Evolutionary conservation across 2,329 filamentous ascomycete species (phyloP).

Genomic region (Aspergillus brunneoviolaceus): DNA sequence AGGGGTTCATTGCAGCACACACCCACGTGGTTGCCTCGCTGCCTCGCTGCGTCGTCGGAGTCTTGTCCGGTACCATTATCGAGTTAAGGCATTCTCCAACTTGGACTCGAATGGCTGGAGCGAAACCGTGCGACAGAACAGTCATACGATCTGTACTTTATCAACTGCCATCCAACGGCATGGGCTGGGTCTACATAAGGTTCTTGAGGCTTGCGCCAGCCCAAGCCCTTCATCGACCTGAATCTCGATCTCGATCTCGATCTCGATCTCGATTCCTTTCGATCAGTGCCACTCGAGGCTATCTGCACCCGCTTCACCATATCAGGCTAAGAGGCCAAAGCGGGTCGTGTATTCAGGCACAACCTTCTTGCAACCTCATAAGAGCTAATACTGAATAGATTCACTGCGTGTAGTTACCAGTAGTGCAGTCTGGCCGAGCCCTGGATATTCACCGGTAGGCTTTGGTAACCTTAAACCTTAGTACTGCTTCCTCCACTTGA

Average conservation of each 20-base stretch:
- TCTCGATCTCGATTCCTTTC: background rate
- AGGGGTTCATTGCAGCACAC: background rate
- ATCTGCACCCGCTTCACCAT: background rate
- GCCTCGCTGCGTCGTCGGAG: background rate
- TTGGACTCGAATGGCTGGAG: background rate
- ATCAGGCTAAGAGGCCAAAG: background rate
- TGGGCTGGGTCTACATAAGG: slow-evolving; percentile 17
- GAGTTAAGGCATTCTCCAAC: background rate
- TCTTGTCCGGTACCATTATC: background rate
- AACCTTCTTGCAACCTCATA: background rate
- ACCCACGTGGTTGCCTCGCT: background rate
- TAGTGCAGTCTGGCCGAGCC: too few species aligned
- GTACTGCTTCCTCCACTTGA: too few species aligned
- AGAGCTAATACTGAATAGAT: too few species aligned
- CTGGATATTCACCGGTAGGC: too few species aligned
- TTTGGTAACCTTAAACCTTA: too few species aligned
- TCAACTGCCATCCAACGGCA: slow-evolving; percentile 6
- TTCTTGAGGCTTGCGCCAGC: slow-evolving; percentile 22
- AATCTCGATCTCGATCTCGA: background rate
- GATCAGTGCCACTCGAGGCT: background rate
- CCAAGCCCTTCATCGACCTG: slow-evolving; percentile 11
- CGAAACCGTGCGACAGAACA: background rate
- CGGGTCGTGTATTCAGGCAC: background rate
- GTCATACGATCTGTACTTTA: background rate
- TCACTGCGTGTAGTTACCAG: too few species aligned